These are phyloP conservation scores for Colletotrichum siamense DNA, from an alignment of 2,329 filamentous ascomycete species.

Conservation along the genomic window DNA sequence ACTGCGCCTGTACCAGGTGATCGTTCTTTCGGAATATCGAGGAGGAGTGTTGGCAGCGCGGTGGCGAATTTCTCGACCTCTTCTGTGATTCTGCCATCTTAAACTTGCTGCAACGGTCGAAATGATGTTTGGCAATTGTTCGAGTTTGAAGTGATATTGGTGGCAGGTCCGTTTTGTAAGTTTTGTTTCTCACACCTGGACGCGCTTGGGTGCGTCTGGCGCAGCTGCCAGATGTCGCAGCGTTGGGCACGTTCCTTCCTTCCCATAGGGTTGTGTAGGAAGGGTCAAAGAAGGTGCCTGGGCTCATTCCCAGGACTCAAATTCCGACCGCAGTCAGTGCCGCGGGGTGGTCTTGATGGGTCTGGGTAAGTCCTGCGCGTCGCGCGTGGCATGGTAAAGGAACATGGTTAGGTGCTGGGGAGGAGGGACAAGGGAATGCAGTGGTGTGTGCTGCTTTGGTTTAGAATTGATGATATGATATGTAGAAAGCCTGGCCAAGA, in stretches of 20 bases:
- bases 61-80: neutral
- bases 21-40: neutral
- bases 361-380: neutral
- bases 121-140: neutral
- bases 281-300: neutral
- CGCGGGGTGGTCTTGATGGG: no score
- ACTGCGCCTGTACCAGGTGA: neutral
- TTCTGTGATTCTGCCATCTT: conserved; percentile 1
- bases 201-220: conserved; percentile 4
- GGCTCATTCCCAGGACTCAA: neutral
- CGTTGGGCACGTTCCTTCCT: conserved; percentile 1
- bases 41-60: neutral
- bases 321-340: neutral
- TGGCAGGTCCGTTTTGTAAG: neutral
- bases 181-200: neutral
- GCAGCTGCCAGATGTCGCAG: conserved; percentile 9
- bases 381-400: neutral
- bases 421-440: neutral
- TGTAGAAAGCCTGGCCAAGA: neutral
- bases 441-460: neutral
- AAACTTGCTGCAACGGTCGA: neutral
- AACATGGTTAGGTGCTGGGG: neutral
- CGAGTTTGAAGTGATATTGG: neutral
- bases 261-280: neutral
- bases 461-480: neutral